Evolutionary conservation across 805 yeast species (phyloP).

Genomic region (Candida vaughaniae): DNA sequence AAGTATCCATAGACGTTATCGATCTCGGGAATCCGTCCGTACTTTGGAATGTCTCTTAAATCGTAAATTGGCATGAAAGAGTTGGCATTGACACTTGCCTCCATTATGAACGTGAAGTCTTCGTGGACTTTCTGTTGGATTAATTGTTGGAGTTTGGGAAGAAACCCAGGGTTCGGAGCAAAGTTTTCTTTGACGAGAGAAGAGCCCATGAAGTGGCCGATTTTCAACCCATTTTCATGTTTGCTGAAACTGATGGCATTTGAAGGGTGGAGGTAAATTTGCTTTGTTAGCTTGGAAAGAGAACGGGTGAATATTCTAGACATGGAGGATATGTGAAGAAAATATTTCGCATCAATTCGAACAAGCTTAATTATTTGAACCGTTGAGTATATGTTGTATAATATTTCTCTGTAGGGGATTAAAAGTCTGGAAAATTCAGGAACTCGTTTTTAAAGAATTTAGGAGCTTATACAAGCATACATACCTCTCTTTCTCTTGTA

Average conservation of each 20-base stretch:
- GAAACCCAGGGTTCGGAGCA: constrained; percentile 27
- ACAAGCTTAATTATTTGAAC: no score
- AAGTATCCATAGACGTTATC: constrained; percentile 74
- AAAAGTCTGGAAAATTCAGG: no score
- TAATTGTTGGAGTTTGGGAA: constrained; percentile 25
- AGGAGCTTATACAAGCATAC: no score
- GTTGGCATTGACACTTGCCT: constrained; percentile 51
- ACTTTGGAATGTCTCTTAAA: constrained; percentile 60
- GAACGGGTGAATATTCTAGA: constrained; percentile 4
- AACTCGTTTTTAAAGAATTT: no score
- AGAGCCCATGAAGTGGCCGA: constrained; percentile 10
- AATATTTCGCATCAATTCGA: no score
- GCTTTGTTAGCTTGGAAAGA: constrained; percentile 12
- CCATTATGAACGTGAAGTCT: constrained; percentile 56
- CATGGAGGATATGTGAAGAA: no score
- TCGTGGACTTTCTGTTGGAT: constrained; percentile 25
- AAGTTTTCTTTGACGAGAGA: constrained; percentile 8
- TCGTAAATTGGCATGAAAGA: constrained; percentile 72
- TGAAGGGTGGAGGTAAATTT: constrained; percentile 11
- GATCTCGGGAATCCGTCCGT: constrained; percentile 66
- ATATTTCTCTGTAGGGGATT: no score
- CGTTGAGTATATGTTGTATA: no score
- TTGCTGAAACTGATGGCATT: constrained; percentile 12
- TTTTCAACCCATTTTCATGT: constrained; percentile 5
- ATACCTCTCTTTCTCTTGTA: no score